Conservation (phyloP, 164 flowering plant species). For the Brasenia schreberi region DNA sequence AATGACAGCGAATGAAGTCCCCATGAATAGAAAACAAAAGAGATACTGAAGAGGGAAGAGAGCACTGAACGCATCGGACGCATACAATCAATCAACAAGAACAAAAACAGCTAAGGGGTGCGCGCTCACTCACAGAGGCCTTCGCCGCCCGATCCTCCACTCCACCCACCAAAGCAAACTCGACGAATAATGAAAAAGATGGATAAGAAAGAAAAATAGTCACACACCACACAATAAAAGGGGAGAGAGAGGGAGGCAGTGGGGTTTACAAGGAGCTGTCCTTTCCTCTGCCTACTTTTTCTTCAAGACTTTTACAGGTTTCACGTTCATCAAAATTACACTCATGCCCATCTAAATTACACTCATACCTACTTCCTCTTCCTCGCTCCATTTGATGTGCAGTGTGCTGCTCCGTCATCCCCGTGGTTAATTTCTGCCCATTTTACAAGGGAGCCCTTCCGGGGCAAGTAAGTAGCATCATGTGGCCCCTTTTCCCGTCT, state of each 20-base stretch:
- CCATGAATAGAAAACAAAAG: neutral
- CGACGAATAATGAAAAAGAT: neutral
- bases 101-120: neutral
- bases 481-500: neutral
- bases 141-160: neutral
- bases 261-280: conserved; percentile 4
- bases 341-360: neutral
- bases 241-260: neutral
- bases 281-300: conserved; percentile 4
- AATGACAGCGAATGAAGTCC: neutral
- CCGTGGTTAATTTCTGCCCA: neutral
- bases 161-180: neutral
- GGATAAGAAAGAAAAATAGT: neutral
- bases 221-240: neutral
- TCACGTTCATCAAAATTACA: neutral
- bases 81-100: neutral
- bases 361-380: neutral
- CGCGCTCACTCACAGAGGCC: neutral
- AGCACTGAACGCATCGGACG: neutral
- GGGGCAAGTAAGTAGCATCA: neutral
- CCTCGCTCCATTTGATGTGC: neutral
- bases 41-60: neutral
- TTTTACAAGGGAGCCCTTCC: neutral
- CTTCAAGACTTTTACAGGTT: conserved; percentile 1
- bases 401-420: neutral